Evolutionary conservation across 2,329 filamentous ascomycete species (phyloP), one percentile per base, ranked within the genome.

Genomic region (Pseudogymnoascus sp.): DNA sequence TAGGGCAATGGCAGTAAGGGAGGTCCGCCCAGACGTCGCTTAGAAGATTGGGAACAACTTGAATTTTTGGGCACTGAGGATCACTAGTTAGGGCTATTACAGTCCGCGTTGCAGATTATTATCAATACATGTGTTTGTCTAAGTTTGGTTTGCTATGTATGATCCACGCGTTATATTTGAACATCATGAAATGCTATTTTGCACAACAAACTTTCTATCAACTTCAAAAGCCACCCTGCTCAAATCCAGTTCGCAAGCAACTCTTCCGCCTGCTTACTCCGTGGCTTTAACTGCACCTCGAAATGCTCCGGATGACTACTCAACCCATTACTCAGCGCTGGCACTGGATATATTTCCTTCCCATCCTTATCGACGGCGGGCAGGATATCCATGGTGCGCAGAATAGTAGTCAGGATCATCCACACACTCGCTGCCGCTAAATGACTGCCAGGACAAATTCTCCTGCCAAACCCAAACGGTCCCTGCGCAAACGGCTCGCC

Each of bases 391-490:
- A 78, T 69, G 0, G 73, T 74, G 25, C 75, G 74, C 42, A 81
- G 65, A 40, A 79, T 73, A 0, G 71, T 73, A 0, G 74, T 75
- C 28, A 78, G 68, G 1, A 75, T 73, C 11, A 77, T 75, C 70
- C 75, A 79, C 2, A 78, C 70, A 23, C 73, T 75, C 2, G 75
- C 74, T 46, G 75, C 79, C 1, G 82, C 82, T 12, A 86, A 70
- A 46, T 77, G 75, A 65, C 79, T 77, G 0, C 81, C 82, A 5
- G 77, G 75, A 65, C 81, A 84, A 10, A 79, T 75, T n/a, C 82
- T 74, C 7, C 81, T 75, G 1, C 82, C 82, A 70, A 81, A 84
- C 4, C 82, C 81, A 69, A 84, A 81, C 40, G 78, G 77, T 1
- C 78, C 79, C 16, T 70, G 72, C 0, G 79, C 79, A 59, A 75